These are phyloP conservation scores for Asterochloris erici DNA, from an alignment of 139 green algal species.

Conservation along the genomic window DNA sequence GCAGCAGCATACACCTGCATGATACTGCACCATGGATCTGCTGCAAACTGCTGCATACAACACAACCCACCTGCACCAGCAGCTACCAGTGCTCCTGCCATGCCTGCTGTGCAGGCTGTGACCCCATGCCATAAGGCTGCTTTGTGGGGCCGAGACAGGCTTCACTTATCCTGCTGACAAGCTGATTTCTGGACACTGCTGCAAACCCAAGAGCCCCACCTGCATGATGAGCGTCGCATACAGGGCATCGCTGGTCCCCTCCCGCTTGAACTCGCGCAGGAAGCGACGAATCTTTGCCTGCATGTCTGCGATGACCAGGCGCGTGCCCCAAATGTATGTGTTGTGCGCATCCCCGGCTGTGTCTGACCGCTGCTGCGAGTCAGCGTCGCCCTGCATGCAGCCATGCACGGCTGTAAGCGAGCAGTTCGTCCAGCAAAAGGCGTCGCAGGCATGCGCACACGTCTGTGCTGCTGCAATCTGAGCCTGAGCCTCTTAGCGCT, in stretches of 20 bases:
- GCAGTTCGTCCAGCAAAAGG: too few relatives aligned
- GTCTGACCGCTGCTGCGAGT: conserved; percentile 13
- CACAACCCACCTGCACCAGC: background rate
- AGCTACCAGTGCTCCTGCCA: background rate
- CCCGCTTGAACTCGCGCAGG: conserved; percentile 45
- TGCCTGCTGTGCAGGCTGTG: background rate
- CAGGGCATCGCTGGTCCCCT: conserved; percentile 30
- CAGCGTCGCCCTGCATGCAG: background rate
- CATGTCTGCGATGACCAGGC: conserved; percentile 55
- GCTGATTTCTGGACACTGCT: background rate
- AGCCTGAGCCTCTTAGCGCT: too few relatives aligned
- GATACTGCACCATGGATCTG: too few relatives aligned
- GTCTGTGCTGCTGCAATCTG: too few relatives aligned
- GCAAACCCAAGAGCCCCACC: conserved; percentile 6
- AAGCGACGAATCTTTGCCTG: conserved; percentile 31
- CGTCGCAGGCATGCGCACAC: too few relatives aligned
- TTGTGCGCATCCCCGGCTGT: conserved; percentile 3
- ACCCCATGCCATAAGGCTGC: background rate
- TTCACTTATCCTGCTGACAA: background rate
- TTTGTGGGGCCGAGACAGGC: background rate
- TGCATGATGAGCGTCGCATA: conserved; percentile 55
- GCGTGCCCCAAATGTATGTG: conserved; percentile 87
- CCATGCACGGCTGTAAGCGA: too few relatives aligned
- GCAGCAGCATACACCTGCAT: too few relatives aligned
- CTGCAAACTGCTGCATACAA: too few relatives aligned